Percentiles rank a stretch among this genome's conserved stretches.
Conservation (phyloP, 768 basidiomycete species). For the Leccinum subgranulosum region DNA sequence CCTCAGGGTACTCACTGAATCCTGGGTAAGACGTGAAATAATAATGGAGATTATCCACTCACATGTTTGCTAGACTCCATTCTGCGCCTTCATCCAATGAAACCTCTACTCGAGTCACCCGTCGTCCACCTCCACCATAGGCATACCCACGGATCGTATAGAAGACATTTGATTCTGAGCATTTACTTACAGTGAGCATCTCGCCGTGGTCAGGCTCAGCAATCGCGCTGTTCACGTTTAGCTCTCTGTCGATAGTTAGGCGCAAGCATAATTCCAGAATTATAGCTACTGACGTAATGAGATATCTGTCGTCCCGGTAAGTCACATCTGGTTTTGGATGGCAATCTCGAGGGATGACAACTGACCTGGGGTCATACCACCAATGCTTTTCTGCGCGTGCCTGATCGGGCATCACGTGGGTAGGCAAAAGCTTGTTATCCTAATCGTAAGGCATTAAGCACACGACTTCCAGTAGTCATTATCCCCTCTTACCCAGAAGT, state of each 20-base stretch:
- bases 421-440: constrained; percentile 65
- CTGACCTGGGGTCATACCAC: constrained; percentile 52
- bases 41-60: neutral
- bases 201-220: constrained; percentile 57
- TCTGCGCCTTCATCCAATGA: constrained; percentile 50
- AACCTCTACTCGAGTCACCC: constrained; percentile 56
- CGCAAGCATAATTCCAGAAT: neutral
- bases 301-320: constrained; percentile 20
- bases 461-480: neutral
- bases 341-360: neutral
- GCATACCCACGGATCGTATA: constrained; percentile 56
- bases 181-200: constrained; percentile 22
- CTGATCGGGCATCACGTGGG: constrained; percentile 46
- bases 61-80: constrained; percentile 47
- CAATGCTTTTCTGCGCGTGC: constrained; percentile 48
- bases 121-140: constrained; percentile 58
- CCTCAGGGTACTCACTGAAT: constrained; percentile 45
- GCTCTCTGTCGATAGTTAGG: constrained; percentile 41
- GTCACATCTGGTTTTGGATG: neutral
- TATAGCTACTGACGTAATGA: constrained; percentile 30
- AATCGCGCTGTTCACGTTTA: constrained; percentile 60
- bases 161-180: neutral
- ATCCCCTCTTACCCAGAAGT: constrained; percentile 31
- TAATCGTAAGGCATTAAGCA: constrained; percentile 5
- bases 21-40: constrained; percentile 1